Percentiles rank a stretch among this genome's conserved stretches.
Evolutionary conservation across 225 moss, liverwort and hornwort species (phyloP).

Genomic region (Climacium dendroides): DNA sequence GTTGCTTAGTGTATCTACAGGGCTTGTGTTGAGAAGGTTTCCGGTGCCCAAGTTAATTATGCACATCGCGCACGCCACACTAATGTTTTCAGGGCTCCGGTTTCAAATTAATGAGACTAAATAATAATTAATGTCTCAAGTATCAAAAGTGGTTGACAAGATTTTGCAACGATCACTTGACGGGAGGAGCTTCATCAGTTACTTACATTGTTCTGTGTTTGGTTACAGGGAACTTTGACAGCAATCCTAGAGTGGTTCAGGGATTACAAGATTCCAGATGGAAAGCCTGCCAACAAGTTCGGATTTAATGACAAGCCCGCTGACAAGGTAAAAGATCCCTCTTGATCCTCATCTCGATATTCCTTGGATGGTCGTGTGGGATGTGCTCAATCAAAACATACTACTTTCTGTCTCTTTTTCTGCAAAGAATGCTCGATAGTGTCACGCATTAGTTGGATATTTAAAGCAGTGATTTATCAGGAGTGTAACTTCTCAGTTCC

Average conservation of each 20-base stretch:
- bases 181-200: background rate
- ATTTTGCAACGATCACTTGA: background rate
- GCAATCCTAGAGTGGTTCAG: slow-evolving; percentile 95
- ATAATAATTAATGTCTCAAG: background rate
- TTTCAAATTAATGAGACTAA: background rate
- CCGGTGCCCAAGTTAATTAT: background rate
- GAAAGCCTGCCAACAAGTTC: slow-evolving; percentile 92
- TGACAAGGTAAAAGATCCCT: slow-evolving; percentile 40
- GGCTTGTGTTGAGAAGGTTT: background rate
- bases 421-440: background rate
- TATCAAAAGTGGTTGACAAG: background rate
- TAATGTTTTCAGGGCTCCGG: background rate
- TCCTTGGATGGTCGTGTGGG: background rate
- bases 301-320: slow-evolving; percentile 78
- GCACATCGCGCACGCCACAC: background rate
- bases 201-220: background rate
- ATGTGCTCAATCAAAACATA: background rate
- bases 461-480: background rate
- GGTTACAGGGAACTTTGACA: slow-evolving; percentile 73
- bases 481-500: background rate
- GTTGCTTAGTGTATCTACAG: background rate
- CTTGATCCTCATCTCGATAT: background rate
- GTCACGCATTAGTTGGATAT: background rate
- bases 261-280: slow-evolving; percentile 99
- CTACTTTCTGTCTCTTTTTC: background rate